phyloP scores from a whole-genome alignment of 371 early-diverging fungal species.

The Mucor plumbeus region DNA sequence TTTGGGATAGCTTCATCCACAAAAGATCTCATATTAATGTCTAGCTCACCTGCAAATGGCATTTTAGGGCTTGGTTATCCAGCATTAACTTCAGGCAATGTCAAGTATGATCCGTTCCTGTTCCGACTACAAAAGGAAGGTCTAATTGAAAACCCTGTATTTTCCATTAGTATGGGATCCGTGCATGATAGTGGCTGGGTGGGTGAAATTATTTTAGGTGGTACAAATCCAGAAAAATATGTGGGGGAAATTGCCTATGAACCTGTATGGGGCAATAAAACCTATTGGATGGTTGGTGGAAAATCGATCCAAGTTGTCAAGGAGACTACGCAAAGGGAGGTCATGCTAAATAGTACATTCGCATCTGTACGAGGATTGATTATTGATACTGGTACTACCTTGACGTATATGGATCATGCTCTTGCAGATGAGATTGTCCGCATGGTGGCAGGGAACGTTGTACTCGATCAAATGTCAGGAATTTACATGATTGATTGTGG shows the following conservation, averaged over 20 bases:
- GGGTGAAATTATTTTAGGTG: slow-evolving; percentile 62
- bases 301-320: background rate
- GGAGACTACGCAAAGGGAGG: background rate
- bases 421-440: slow-evolving; percentile 32
- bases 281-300: slow-evolving; percentile 23
- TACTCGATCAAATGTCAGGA: slow-evolving; percentile 38
- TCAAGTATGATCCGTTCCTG: slow-evolving; percentile 25
- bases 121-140: slow-evolving; percentile 21
- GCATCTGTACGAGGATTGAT: slow-evolving; percentile 30
- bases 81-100: slow-evolving; percentile 7
- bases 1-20: slow-evolving; percentile 41
- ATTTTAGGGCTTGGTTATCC: slow-evolving; percentile 42
- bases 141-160: slow-evolving; percentile 30
- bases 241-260: slow-evolving; percentile 52
- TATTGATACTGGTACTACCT: slow-evolving; percentile 28
- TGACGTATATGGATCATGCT: slow-evolving; percentile 19
- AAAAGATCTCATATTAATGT: slow-evolving; percentile 22
- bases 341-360: slow-evolving; percentile 9
- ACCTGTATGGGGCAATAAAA: slow-evolving; percentile 19
- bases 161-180: slow-evolving; percentile 24
- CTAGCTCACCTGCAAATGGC: slow-evolving; percentile 29
- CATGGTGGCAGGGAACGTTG: slow-evolving; percentile 30
- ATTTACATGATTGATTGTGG: slow-evolving; percentile 39
- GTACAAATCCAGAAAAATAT: slow-evolving; percentile 55
- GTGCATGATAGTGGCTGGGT: slow-evolving; percentile 12